Evolutionary conservation across 2,329 filamentous ascomycete genomes (phyloP), one percentile per base, ranked within the genome.

Genomic region (Didymella lethalis): DNA sequence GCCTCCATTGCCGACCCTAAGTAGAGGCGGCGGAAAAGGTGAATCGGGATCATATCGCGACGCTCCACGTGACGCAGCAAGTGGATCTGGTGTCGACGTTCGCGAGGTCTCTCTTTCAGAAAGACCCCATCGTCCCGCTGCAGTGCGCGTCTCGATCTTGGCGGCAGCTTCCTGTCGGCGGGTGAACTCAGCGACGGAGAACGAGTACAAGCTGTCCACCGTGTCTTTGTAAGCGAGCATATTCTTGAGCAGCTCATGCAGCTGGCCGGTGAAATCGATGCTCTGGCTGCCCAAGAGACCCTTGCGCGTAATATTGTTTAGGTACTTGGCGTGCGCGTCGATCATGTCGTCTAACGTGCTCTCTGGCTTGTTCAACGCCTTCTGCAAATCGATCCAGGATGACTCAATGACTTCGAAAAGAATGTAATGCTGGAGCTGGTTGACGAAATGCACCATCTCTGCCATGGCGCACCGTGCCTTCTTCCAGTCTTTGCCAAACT

Each of bases 381-480:
- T 85, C 76, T 97, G 91, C 2, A 99, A 85, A 72, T 94, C 90
- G 62, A 91, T 91, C 96, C 95, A 99, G 48, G 92, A 95, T 34
- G 91, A 90, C 77, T 99, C 95, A 68, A 99, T 98, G 67, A 99
- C 95, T 77, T 99, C 95, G 72, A 98, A 99, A 10, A 99, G 84
- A 67, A 99, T 97, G 77, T 99, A 99, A 80, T 98, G 97, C 77
- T 99, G 95, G 14, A 99, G 84, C 78, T 99, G 95, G 64, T 92
- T 92, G 71, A 98, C 89, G 73, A 99, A 98, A 76, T 99, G 96
- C 16, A 98, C 92, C 95, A 99, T 99, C 78, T 99, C 96, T 12
- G 94, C 93, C 36, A 98, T 88, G 18, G 89, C 88, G 58, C 93
- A 95, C 57, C 94, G 86, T 4, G 93, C 96, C 14, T 85, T 88